A percentile compares a stretch with the other conserved stretches of the same genome.
These are phyloP conservation scores for Phytopythium montanum DNA, from an alignment of 352 stramenopile genomes.

Conservation along the genomic window DNA sequence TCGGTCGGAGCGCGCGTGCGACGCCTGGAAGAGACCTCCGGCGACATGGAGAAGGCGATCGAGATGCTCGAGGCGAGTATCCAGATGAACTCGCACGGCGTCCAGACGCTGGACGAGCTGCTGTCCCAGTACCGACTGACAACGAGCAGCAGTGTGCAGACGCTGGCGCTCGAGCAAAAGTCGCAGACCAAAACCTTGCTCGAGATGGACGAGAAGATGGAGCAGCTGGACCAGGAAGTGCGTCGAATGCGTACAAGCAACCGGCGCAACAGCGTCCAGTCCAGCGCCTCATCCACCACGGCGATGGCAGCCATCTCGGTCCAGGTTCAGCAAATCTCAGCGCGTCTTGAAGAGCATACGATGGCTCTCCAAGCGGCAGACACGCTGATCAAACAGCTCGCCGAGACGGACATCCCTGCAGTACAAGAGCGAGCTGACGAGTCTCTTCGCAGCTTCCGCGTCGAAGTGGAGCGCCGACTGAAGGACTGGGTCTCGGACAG, in stretches of 20 bases:
- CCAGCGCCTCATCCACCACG: constrained; percentile 18
- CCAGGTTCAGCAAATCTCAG: constrained; percentile 38
- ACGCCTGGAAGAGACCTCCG: constrained; percentile 47
- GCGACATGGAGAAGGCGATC: constrained; percentile 46
- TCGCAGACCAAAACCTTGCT: constrained; percentile 38
- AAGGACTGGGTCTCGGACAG: constrained; percentile 37
- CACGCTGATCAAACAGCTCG: constrained; percentile 22
- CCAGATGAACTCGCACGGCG: constrained; percentile 29
- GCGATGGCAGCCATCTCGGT: constrained; percentile 17
- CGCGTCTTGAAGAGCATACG: constrained; percentile 23
- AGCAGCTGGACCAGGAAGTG: constrained; percentile 48
- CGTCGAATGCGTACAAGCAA: constrained; percentile 36
- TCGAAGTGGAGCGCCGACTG: constrained; percentile 38
- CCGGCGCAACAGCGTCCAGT: constrained; percentile 32
- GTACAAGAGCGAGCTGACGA: constrained; percentile 35
- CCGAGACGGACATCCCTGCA: constrained; percentile 35
- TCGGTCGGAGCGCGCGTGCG: constrained; percentile 62
- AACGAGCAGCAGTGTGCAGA: constrained; percentile 32
- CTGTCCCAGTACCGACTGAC: constrained; percentile 35
- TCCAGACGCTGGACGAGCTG: constrained; percentile 32
- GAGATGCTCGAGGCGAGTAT: constrained; percentile 41
- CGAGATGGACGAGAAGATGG: constrained; percentile 56
- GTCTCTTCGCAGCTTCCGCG: constrained; percentile 34
- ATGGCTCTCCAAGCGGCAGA: constrained; percentile 28
- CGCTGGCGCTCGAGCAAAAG: constrained; percentile 38